Percentiles rank a stretch among this genome's conserved stretches.
phyloP scores from a whole-genome alignment of 179 eudicot species.

The Nepenthes alata region DNA sequence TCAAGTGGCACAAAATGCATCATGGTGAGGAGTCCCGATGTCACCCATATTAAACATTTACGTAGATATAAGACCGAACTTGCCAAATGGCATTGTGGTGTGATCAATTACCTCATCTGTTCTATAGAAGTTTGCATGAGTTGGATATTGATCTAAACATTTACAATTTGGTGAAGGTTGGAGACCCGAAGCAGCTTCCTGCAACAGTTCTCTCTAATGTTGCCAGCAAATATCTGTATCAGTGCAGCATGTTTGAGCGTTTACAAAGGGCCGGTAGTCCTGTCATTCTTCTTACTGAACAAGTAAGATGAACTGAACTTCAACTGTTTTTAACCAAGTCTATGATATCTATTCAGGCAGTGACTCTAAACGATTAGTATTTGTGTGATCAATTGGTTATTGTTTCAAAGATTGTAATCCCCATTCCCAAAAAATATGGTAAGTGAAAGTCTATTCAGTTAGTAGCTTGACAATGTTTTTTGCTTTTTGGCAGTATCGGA shows the following conservation, averaged over 20 bases:
- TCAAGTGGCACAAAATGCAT: slow-evolving; percentile 74
- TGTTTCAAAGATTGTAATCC: not conserved
- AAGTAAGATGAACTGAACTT: slow-evolving; percentile 34
- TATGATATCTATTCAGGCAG: too few relatives aligned
- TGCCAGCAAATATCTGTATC: slow-evolving; percentile 76
- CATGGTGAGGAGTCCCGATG: slow-evolving; percentile 45
- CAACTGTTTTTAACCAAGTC: not conserved
- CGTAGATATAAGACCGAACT: too few relatives aligned
- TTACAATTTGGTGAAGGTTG: slow-evolving; percentile 51
- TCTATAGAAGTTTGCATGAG: not conserved
- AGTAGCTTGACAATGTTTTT: slow-evolving; percentile 8
- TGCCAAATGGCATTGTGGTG: not conserved
- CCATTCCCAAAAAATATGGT: not conserved
- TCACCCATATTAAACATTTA: not conserved
- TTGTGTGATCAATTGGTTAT: too few relatives aligned
- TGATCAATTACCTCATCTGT: not conserved
- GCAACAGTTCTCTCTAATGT: slow-evolving; percentile 95
- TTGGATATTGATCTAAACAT: slow-evolving; percentile 7
- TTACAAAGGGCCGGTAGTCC: slow-evolving; percentile 92
- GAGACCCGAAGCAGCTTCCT: slow-evolving; percentile 99
- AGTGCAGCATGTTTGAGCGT: slow-evolving; percentile 99
- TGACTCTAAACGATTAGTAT: too few relatives aligned
- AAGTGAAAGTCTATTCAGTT: not conserved
- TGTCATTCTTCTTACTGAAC: slow-evolving; percentile 84
- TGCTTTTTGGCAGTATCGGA: slow-evolving; percentile 70